Evolutionary conservation across 1,284 basidiomycete species (phyloP).

Genomic region (Cystobasidiaceae sp.): DNA sequence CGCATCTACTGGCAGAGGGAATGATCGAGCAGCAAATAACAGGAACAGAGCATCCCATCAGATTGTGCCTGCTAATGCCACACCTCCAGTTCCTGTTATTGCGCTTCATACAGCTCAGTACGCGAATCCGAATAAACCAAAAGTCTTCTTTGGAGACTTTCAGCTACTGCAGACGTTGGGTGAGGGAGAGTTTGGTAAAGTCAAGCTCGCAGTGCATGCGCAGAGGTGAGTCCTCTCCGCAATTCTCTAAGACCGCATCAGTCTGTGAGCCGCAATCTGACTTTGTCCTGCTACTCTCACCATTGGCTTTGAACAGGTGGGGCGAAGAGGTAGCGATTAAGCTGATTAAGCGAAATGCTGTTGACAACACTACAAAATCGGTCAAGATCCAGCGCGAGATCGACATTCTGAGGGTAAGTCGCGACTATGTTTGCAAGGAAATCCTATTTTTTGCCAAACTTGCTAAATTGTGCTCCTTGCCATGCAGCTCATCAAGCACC

Average conservation of each 20-base stretch:
- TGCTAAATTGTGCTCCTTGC: neutral
- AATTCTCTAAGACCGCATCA: too few relatives aligned
- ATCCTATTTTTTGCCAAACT: neutral
- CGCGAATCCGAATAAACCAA: slow-evolving; percentile 17
- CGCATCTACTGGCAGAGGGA: neutral
- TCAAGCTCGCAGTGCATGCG: slow-evolving; percentile 79
- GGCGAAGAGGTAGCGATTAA: slow-evolving; percentile 99
- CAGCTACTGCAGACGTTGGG: slow-evolving; percentile 93
- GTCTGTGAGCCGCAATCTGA: neutral
- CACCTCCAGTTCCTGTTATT: slow-evolving; percentile 10
- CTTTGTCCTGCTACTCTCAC: neutral
- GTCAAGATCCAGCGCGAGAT: slow-evolving; percentile 97
- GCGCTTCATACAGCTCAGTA: slow-evolving; percentile 30
- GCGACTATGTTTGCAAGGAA: neutral
- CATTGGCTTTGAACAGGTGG: slow-evolving; percentile 52
- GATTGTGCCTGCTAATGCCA: slow-evolving; percentile 9
- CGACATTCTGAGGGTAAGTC: slow-evolving; percentile 83
- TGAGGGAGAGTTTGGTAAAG: slow-evolving; percentile 99
- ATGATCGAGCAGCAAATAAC: neutral
- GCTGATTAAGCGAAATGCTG: slow-evolving; percentile 86
- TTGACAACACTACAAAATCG: slow-evolving; percentile 66
- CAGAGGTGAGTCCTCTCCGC: slow-evolving; percentile 25
- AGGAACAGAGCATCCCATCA: slow-evolving; percentile 28
- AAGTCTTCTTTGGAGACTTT: slow-evolving; percentile 83
- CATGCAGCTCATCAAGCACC: slow-evolving; percentile 79